Evolutionary conservation across 164 flowering plant species (phyloP), one percentile per base, ranked within the genome.

Genomic region (Umbellularia californica): DNA sequence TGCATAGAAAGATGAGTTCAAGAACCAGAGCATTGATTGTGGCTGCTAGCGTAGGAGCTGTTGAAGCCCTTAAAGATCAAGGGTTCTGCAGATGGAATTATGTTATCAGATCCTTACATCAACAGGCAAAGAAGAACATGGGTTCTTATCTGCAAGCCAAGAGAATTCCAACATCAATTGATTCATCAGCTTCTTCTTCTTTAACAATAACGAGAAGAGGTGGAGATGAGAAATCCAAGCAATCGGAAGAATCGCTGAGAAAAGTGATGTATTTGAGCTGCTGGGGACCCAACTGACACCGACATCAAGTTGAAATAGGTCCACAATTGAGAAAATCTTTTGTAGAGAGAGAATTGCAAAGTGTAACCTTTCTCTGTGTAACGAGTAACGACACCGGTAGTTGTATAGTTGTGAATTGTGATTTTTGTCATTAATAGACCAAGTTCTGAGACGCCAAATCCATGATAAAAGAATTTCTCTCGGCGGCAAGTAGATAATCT

Each of bases 221-320:
- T 0, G 68, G 52, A 33, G 51, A 72, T 3, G 52, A 63, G 52
- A 72, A 63, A 51, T 25, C 1, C 19, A 81, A 72, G 58, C 73
- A 69, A 55, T 72, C 84, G 3, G 90, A 84, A 63, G 84, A 83
- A 24, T 82, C 85, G 6, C 35, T 84, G 58, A 77, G 85, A 64
- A 86, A 28, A 69, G 86, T 84, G 50, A 83, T 84, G 88, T 85
- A 77, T 71, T 79, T 85, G n/a, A n/a, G n/a, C n/a, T n/a, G n/a
- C n/a, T n/a, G n/a, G n/a, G n/a, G n/a, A n/a, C n/a, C n/a, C n/a
- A n/a, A n/a, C n/a, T n/a, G n/a, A n/a, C n/a, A n/a, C n/a, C n/a
- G n/a, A n/a, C n/a, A n/a, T n/a, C n/a, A n/a, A n/a, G n/a, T n/a
- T n/a, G n/a, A n/a, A n/a, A n/a, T n/a, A n/a, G n/a, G n/a, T n/a